A percentile compares a stretch with the other conserved stretches of the same genome.
These are phyloP conservation scores for Apiospora sp. DNA, from an alignment of 2,329 filamentous ascomycete genomes.

Conservation along the genomic window DNA sequence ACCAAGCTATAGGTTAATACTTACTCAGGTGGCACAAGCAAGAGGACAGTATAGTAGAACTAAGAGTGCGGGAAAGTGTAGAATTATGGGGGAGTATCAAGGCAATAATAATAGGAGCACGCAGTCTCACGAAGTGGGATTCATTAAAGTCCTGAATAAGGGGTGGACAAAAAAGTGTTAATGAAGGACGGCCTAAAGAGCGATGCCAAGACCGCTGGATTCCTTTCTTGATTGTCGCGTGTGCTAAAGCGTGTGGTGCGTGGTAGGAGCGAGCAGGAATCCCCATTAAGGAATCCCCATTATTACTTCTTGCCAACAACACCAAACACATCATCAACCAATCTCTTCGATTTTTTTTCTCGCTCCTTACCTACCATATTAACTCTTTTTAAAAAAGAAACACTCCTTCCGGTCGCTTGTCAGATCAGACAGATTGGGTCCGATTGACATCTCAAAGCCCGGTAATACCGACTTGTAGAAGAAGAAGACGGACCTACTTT, in stretches of 20 bases:
- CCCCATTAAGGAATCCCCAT: constrained; percentile 2
- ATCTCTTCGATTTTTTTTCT: neutral
- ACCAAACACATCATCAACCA: constrained; percentile 15
- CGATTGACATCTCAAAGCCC: constrained; percentile 1
- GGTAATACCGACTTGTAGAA: neutral
- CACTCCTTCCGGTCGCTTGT: neutral
- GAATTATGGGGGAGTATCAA: neutral
- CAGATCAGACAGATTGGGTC: neutral
- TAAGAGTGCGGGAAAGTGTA: neutral
- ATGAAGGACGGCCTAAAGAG: constrained; percentile 2
- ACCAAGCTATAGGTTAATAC: neutral
- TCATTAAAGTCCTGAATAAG: neutral
- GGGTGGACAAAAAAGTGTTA: neutral
- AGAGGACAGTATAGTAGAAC: no score
- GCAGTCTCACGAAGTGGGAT: neutral
- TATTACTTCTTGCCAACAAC: constrained; percentile 6
- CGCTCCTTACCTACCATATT: constrained; percentile 5
- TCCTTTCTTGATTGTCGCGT: constrained; percentile 5
- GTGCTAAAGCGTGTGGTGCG: neutral
- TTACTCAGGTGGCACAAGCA: neutral
- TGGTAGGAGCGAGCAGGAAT: neutral
- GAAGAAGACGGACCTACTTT: neutral
- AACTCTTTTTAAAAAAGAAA: neutral
- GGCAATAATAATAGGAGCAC: neutral
- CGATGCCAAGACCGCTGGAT: neutral